These are phyloP conservation scores for Ziziphus jujuba DNA, from an alignment of 306 rosid species.

Conservation along the genomic window DNA sequence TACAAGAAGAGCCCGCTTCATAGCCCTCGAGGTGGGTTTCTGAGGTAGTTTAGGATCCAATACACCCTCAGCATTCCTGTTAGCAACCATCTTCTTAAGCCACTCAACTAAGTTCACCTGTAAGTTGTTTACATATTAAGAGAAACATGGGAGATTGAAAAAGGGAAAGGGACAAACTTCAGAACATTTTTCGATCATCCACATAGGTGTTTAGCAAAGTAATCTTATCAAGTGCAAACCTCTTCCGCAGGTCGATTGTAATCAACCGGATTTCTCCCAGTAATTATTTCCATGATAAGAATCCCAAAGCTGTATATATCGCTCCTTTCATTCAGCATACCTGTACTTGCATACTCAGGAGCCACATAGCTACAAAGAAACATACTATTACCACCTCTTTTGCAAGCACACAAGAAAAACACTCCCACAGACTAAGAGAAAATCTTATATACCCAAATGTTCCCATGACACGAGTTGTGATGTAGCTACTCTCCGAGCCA, in stretches of 20 bases:
- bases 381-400: neutral
- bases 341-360: slow-evolving; percentile 92
- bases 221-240: slow-evolving; percentile 43
- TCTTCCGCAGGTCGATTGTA: slow-evolving; percentile 72
- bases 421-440: neutral
- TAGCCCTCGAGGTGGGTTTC: slow-evolving; percentile 72
- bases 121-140: slow-evolving; percentile 22
- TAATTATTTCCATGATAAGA: slow-evolving; percentile 83
- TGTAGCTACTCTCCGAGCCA: slow-evolving; percentile 69
- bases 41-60: slow-evolving; percentile 80
- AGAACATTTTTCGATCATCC: neutral
- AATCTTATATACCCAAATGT: slow-evolving; percentile 70
- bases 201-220: neutral
- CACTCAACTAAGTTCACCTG: slow-evolving; percentile 89
- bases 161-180: neutral
- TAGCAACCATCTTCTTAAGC: slow-evolving; percentile 85
- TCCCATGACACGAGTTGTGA: slow-evolving; percentile 95
- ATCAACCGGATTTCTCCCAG: slow-evolving; percentile 94
- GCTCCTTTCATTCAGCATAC: slow-evolving; percentile 87
- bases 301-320: slow-evolving; percentile 87
- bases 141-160: slow-evolving; percentile 10
- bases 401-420: neutral
- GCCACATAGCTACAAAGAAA: slow-evolving; percentile 73
- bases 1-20: slow-evolving; percentile 83
- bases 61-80: slow-evolving; percentile 75